Evolutionary conservation across 176 grass and related monocot species (phyloP).

Genomic region (Pontederia paniculata): DNA sequence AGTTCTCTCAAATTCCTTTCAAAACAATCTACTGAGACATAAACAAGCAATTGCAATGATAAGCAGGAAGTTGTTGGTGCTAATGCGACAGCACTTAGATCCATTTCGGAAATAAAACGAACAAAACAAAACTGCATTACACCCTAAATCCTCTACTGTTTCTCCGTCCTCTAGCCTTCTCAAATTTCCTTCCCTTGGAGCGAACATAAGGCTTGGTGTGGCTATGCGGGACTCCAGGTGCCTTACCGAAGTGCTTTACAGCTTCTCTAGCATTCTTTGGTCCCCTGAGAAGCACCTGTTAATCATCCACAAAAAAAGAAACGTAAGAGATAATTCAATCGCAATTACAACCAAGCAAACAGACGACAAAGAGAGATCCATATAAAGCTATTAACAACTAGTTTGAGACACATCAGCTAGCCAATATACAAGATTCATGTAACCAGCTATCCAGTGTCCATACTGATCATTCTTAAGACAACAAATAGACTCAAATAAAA

Average conservation of each 20-base stretch:
- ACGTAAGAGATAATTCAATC: not conserved
- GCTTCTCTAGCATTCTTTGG: slow-evolving; percentile 26
- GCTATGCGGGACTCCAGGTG: slow-evolving; percentile 22
- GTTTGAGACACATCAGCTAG: too few species aligned
- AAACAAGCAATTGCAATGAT: not conserved
- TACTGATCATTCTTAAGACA: too few species aligned
- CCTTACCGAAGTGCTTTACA: slow-evolving; percentile 20
- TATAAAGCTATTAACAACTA: too few species aligned
- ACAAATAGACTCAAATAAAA: too few species aligned
- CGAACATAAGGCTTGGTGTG: slow-evolving; percentile 18
- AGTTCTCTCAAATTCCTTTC: too few species aligned
- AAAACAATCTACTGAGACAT: too few species aligned
- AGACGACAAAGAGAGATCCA: not conserved
- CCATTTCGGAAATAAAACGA: not conserved
- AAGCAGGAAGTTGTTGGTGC: not conserved
- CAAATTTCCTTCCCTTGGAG: slow-evolving; percentile 22
- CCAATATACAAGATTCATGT: too few species aligned
- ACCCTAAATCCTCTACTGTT: slow-evolving; percentile 25
- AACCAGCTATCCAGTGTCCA: too few species aligned
- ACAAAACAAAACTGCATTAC: not conserved
- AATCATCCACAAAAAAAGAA: not conserved
- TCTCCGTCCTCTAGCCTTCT: slow-evolving; percentile 20
- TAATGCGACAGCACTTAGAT: not conserved
- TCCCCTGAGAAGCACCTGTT: slow-evolving; percentile 15
- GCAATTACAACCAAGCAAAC: not conserved